These are phyloP conservation scores for Hebeloma cylindrosporum DNA, from an alignment of 768 basidiomycete genomes.

Conservation along the genomic window DNA sequence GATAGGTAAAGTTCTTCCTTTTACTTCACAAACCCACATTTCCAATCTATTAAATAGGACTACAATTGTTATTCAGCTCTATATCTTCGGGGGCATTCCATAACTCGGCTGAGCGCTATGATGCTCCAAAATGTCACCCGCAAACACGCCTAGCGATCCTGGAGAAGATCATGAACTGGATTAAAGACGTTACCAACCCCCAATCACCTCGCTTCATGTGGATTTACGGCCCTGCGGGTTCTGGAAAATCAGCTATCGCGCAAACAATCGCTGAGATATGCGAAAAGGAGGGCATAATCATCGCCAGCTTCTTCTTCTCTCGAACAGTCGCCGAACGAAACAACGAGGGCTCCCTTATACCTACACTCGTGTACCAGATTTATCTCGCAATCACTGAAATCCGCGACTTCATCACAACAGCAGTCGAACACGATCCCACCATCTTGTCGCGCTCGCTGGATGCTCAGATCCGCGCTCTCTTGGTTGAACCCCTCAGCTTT, in stretches of 20 bases:
- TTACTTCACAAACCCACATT: no score
- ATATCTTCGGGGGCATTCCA: slow-evolving; percentile 1
- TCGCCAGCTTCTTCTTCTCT: slow-evolving; percentile 38
- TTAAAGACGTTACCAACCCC: background rate
- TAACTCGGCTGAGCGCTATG: slow-evolving; percentile 7
- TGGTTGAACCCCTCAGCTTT: slow-evolving; percentile 11
- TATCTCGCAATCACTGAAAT: slow-evolving; percentile 6
- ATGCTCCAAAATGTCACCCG: slow-evolving; percentile 11
- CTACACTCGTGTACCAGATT: slow-evolving; percentile 33
- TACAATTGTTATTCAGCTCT: no score
- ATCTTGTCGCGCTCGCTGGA: slow-evolving; percentile 16
- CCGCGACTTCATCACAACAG: slow-evolving; percentile 5
- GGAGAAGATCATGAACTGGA: slow-evolving; percentile 3
- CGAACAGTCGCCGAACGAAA: slow-evolving; percentile 24
- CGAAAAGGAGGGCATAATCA: slow-evolving; percentile 18
- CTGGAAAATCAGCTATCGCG: slow-evolving; percentile 10
- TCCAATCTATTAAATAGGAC: no score
- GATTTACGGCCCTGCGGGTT: slow-evolving; percentile 7
- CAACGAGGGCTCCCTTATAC: slow-evolving; percentile 25
- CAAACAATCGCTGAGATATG: slow-evolving; percentile 14
- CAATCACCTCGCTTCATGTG: background rate
- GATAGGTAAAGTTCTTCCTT: no score
- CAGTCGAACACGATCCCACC: slow-evolving; percentile 15
- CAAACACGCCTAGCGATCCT: slow-evolving; percentile 1
- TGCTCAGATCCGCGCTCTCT: slow-evolving; percentile 18